Conservation (phyloP, 331 rosid species). For the Acacia concinna region DNA sequence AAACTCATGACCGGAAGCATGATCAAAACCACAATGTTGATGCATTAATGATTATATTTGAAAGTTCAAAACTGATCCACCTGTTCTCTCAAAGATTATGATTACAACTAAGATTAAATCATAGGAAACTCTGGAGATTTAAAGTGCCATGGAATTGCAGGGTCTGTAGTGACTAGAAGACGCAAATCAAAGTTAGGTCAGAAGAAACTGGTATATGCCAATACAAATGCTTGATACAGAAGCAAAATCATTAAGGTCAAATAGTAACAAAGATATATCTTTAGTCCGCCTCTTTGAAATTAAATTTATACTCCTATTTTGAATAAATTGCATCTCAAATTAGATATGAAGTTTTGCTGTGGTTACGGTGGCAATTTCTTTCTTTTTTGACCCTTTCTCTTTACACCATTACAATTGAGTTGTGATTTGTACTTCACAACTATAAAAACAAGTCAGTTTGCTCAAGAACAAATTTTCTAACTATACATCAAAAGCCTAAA, state of each 20-base stretch:
- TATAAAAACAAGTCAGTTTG: background rate
- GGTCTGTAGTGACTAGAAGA: background rate
- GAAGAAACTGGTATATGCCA: background rate
- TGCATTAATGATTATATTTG: background rate
- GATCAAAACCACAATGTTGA: conserved; percentile 8
- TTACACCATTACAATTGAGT: background rate
- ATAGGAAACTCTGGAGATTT: background rate
- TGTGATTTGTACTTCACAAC: background rate
- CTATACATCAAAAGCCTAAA: background rate
- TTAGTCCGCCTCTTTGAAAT: background rate
- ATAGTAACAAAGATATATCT: background rate
- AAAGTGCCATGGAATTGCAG: background rate
- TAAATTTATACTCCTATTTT: background rate
- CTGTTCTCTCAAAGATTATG: background rate
- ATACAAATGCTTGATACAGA: background rate
- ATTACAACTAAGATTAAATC: background rate
- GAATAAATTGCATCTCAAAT: background rate
- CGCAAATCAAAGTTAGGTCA: background rate
- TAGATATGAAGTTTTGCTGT: background rate
- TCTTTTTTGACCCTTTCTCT: background rate
- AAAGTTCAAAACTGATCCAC: background rate
- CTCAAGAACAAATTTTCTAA: background rate
- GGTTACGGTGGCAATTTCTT: background rate
- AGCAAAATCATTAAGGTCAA: background rate
- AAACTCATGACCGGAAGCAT: conserved; percentile 15